These are phyloP conservation scores for Thelonectria olida DNA, from an alignment of 2,329 filamentous ascomycete genomes.

Conservation along the genomic window DNA sequence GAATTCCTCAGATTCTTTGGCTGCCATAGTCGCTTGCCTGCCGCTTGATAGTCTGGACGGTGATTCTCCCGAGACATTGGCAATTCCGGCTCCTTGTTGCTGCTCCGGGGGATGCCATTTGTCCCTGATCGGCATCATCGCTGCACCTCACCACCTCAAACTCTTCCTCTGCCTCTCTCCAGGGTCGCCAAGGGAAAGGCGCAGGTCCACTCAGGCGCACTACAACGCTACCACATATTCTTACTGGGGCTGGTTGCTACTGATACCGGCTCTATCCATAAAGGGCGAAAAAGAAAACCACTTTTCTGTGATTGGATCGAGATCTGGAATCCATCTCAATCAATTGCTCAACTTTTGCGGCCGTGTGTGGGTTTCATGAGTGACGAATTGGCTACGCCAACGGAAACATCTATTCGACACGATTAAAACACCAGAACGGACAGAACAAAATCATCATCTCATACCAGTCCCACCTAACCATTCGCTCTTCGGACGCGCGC, in stretches of 20 bases:
- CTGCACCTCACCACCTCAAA: not conserved
- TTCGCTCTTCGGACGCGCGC: not conserved
- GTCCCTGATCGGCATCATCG: not conserved
- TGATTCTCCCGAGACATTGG: conserved; percentile 12
- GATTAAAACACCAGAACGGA: not conserved
- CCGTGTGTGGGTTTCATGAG: not conserved
- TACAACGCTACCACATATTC: conserved; percentile 9
- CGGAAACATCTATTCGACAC: not conserved
- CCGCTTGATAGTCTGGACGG: not conserved
- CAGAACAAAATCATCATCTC: not conserved
- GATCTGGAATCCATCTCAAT: not conserved
- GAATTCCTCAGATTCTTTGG: conserved; percentile 3
- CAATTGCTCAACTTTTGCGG: not conserved
- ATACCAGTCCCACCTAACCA: no score
- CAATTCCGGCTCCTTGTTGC: conserved; percentile 3
- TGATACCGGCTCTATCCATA: not conserved
- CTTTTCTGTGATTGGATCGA: not conserved
- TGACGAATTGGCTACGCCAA: not conserved
- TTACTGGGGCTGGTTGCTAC: conserved; percentile 1
- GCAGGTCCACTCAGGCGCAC: not conserved
- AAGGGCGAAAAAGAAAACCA: not conserved
- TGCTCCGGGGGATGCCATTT: conserved; percentile 6
- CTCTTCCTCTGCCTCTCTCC: not conserved
- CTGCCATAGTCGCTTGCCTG: conserved; percentile 8
- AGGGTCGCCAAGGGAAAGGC: not conserved